Base-by-base conservation (phyloP, 345 rosid species). In the Gossypium turneri region DNA sequence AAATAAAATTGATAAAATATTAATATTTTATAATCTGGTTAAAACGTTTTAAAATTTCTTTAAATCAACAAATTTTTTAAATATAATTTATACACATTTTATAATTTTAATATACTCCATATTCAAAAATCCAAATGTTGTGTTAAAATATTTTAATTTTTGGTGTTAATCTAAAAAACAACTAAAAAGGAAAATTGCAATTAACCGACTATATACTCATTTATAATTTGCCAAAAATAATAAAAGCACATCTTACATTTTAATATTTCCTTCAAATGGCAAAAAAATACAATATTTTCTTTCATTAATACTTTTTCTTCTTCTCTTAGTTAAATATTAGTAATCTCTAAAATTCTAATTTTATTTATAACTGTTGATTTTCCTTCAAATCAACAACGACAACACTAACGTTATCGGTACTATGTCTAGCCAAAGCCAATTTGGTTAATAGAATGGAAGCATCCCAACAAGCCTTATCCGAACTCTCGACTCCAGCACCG, bases 361-460 rank as follows among this genome's bases (percentile, higher is more conserved):
- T 34, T 55, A 50, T 22, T 44, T 24, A 24, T 15, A 0, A 71
- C 7, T 9, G 77, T 44, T 70, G 76, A 15, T 81, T 76, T 63
- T 78, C 88, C 76, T 87, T 86, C 82, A 94, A 81, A 85, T 92
- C 97, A 29, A 92, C 85, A 3, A 94, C 98, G 0, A 94, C 88
- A 3, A 90, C 95, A 73, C 97, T 94, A 11, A 94, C 90, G 76
- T 94, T 94, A 78, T 94, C 98, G 48, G 85, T 50, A 48, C 95
- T 90, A 51, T 79, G 85, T 78, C 97, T 84, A 0, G 94, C 95
- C 76, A 94, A 80, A 15, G 98, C 97, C 81, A 94, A 59, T 79
- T 91, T 94, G 6, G 98, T 94, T 78, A 94, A 76, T 82, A 94
- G 75, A 3, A 87, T 73, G 0, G 97, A 87, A 9, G 97, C 98